Percentiles rank a stretch among this genome's conserved stretches.
Evolutionary conservation across 2,329 filamentous ascomycete genomes (phyloP).

Genomic region (Metarhizium rileyi): DNA sequence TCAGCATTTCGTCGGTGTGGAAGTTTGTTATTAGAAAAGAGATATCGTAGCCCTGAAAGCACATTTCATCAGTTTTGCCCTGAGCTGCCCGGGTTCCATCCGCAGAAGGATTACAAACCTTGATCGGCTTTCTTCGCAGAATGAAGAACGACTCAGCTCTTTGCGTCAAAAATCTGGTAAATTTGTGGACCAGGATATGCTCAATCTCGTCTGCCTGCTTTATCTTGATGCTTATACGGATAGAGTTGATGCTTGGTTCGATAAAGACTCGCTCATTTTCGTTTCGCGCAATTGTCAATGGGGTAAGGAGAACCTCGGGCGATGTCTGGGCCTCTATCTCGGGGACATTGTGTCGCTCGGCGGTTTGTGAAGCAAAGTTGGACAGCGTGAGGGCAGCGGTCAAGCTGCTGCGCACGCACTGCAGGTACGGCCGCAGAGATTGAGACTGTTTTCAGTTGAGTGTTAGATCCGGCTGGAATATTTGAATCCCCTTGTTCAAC

Average conservation of each 20-base stretch:
- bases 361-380: conserved; percentile 95
- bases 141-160: conserved; percentile 97
- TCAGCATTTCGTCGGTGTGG: conserved; percentile 97
- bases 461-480: not conserved
- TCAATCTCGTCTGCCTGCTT: conserved; percentile 99
- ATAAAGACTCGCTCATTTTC: conserved; percentile 96
- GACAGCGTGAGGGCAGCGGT: conserved; percentile 81
- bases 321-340: conserved; percentile 91
- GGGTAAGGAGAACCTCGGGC: conserved; percentile 87
- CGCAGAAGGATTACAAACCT: conserved; percentile 44
- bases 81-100: not conserved
- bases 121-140: conserved; percentile 85
- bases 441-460: conserved; percentile 54
- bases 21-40: conserved; percentile 98
- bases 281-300: conserved; percentile 83
- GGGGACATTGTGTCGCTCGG: conserved; percentile 95
- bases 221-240: conserved; percentile 96
- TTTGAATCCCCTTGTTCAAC: not conserved
- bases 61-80: conserved; percentile 15
- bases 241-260: conserved; percentile 93
- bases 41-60: conserved; percentile 80
- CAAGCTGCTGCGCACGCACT: conserved; percentile 89
- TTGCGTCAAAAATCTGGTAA: conserved; percentile 92
- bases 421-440: conserved; percentile 92
- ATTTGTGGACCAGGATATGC: conserved; percentile 96